A percentile compares a stretch with the other conserved stretches of the same genome.
These are phyloP conservation scores for Colletotrichum destructivum DNA, from an alignment of 2,329 filamentous ascomycete genomes.

Conservation along the genomic window DNA sequence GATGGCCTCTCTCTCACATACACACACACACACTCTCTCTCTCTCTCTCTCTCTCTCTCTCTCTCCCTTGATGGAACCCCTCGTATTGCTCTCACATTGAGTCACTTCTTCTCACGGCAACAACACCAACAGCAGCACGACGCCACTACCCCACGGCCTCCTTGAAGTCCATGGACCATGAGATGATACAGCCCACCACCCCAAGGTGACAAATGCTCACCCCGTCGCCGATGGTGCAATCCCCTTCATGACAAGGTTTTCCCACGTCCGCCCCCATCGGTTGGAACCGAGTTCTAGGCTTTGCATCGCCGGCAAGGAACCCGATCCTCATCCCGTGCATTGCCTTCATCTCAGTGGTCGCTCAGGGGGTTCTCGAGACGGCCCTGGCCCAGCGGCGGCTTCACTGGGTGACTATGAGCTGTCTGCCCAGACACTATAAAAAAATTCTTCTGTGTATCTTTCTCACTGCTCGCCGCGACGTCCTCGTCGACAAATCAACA, in stretches of 20 bases:
- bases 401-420: neutral
- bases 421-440: neutral
- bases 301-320: conserved; percentile 11
- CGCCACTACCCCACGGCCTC: neutral
- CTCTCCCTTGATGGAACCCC: neutral
- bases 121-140: neutral
- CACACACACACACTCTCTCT: too few species aligned
- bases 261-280: conserved; percentile 2
- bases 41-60: too few species aligned
- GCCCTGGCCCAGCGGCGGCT: too few species aligned
- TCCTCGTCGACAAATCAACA: conserved; percentile 17
- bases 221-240: conserved; percentile 3
- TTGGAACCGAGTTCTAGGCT: conserved; percentile 24
- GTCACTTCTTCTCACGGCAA: neutral
- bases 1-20: neutral
- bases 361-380: neutral
- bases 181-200: neutral
- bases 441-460: neutral
- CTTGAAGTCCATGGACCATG: neutral
- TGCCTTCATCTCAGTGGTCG: neutral
- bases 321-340: conserved; percentile 29
- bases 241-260: neutral
- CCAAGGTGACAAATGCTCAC: neutral
- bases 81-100: too few species aligned
- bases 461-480: neutral